Conservation (phyloP, 352 stramenopile genomes). For the Globisporangium recalcitrans region DNA sequence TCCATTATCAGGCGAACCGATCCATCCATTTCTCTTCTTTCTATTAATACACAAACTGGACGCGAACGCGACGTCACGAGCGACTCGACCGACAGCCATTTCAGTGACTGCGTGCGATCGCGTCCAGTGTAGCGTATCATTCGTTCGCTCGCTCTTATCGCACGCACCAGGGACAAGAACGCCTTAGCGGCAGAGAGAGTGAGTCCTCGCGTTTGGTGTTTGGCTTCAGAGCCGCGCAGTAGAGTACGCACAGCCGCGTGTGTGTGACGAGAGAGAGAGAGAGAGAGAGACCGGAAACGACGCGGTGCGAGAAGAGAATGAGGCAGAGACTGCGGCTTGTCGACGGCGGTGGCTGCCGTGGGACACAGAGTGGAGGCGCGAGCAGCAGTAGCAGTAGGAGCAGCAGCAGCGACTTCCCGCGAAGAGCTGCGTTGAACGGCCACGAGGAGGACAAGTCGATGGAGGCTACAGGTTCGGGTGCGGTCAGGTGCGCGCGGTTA, state of each 20-base stretch:
- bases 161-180: background rate
- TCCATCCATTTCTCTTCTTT: background rate
- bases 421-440: background rate
- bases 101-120: background rate
- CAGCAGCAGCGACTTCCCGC: background rate
- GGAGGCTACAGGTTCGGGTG: background rate
- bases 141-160: background rate
- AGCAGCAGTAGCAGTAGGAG: background rate
- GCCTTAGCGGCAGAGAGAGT: background rate
- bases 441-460: background rate
- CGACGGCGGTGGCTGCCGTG: background rate
- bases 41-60: constrained; percentile 6
- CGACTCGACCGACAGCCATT: background rate
- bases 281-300: background rate
- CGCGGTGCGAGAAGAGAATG: constrained; percentile 7
- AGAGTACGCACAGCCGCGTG: background rate
- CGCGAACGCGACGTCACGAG: background rate
- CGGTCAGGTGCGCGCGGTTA: background rate
- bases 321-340: background rate
- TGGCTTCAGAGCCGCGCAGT: background rate
- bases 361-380: background rate
- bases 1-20: constrained; percentile 5
- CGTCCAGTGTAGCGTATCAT: background rate
- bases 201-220: background rate
- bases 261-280: constrained; percentile 1